Evolutionary conservation across 2,329 filamentous ascomycete species (phyloP), one percentile per base, ranked within the genome.

Genomic region (Arachnopeziza araneosa): DNA sequence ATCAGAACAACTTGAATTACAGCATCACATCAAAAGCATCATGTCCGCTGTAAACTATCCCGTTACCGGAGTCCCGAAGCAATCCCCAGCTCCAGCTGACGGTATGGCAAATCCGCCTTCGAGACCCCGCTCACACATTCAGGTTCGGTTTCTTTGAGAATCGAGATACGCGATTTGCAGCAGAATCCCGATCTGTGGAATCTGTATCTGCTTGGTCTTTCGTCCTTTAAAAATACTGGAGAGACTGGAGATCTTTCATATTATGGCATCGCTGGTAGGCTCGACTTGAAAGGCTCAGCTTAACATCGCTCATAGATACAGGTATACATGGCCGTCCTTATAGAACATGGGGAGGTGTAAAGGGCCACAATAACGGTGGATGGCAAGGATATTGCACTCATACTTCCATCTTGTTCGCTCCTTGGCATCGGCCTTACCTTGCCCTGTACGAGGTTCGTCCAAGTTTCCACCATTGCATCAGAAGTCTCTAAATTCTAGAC

Each of bases 341-440:
- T 64, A 71, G 75, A 19, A 69, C 79, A 1, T 88, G 84, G 83
- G 81, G 86, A 69, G 77, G 74, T 22, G 80, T 77, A 0, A 65
- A 72, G 54, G 75, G 78, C 49, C 78, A 81, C 19, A 67, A 67
- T 48, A 32, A 58, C 1, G 26, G 12, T 24, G 61, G 60, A 48
- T 67, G 62, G 63, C 62, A 67, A 54, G 68, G 66, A 6, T 96
- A 92, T 72, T 96, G 91, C 72, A 83, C 84, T 17, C 91, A 96
- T 74, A 83, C 80, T 24, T 89, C 88, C 1, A 84, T 87, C 50
- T 76, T 95, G 19, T 95, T 96, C 71, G 84, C 88, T 49, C 82
- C 86, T 49, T 96, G 91, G 91, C 91, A 96, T 77, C 84, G 91
- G 55, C 89, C 90, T 0, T 96, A 93, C 73, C 77, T 95, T 58